Percentiles rank a stretch among this genome's conserved stretches.
Conservation (phyloP, 306 rosid species). For the Acacia melanoxylon region DNA sequence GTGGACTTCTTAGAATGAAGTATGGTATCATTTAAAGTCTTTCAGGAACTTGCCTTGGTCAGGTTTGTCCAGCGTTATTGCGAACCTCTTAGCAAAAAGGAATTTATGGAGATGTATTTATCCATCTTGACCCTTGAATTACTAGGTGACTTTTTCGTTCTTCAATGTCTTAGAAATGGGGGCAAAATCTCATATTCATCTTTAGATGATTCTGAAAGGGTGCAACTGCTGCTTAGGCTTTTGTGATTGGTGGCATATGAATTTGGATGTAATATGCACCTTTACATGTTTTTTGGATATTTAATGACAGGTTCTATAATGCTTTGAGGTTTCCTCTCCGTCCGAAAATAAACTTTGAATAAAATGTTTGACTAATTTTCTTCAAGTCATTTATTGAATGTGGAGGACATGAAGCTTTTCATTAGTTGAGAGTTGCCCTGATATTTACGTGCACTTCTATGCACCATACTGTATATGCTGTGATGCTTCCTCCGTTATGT, state of each 20-base stretch:
- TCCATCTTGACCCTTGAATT: neutral
- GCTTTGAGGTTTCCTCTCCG: conserved; percentile 21
- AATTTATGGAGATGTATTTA: neutral
- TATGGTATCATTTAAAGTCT: conserved; percentile 4
- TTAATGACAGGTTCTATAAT: neutral
- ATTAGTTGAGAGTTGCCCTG: conserved; percentile 22
- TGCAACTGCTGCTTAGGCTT: conserved; percentile 16
- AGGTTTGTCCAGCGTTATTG: conserved; percentile 4
- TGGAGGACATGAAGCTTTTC: conserved; percentile 17
- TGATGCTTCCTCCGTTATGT: neutral
- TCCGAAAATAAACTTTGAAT: conserved; percentile 26
- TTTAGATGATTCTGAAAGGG: neutral
- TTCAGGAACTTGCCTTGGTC: neutral
- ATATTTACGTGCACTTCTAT: neutral
- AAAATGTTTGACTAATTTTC: conserved; percentile 6
- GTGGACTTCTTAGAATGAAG: conserved; percentile 28
- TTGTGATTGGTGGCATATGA: neutral
- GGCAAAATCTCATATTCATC: neutral
- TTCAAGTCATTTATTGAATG: neutral
- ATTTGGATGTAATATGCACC: conserved; percentile 19
- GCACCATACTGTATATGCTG: conserved; percentile 13
- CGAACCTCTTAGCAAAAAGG: conserved; percentile 20
- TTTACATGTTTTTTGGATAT: conserved; percentile 15
- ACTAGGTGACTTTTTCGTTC: neutral
- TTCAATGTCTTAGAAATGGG: neutral